These are phyloP conservation scores for Aureobasidium lini DNA, from an alignment of 2,329 filamentous ascomycete genomes.

Conservation along the genomic window DNA sequence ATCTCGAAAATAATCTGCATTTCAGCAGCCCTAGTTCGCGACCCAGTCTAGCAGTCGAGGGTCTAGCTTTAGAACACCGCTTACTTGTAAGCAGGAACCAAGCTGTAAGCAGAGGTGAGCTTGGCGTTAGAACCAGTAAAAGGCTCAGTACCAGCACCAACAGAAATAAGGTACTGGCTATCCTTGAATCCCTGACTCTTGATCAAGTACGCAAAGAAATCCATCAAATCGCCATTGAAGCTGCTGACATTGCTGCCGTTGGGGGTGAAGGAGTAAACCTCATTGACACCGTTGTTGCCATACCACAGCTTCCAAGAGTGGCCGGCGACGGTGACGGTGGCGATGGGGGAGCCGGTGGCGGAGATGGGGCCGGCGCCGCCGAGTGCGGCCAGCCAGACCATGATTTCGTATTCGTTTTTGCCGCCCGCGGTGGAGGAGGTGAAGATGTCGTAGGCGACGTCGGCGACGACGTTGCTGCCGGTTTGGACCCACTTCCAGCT, in stretches of 20 bases:
- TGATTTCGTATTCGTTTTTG: slow-evolving; percentile 52
- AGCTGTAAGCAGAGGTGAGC: slow-evolving; percentile 27
- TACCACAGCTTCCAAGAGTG: slow-evolving; percentile 51
- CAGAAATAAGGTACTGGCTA: slow-evolving; percentile 46
- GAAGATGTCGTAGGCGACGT: slow-evolving; percentile 58
- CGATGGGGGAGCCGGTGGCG: slow-evolving; percentile 44
- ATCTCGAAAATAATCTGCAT: too few species aligned
- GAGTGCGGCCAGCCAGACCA: slow-evolving; percentile 57
- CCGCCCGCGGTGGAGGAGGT: slow-evolving; percentile 42
- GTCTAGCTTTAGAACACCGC: not conserved
- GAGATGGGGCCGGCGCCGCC: slow-evolving; percentile 55
- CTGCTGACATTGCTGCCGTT: slow-evolving; percentile 34
- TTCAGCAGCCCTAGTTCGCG: too few species aligned
- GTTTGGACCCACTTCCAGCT: slow-evolving; percentile 45
- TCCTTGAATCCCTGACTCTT: slow-evolving; percentile 39
- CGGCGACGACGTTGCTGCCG: slow-evolving; percentile 42
- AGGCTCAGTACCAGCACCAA: slow-evolving; percentile 51
- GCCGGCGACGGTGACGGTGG: slow-evolving; percentile 47
- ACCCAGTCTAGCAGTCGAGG: too few species aligned
- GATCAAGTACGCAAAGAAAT: slow-evolving; percentile 52
- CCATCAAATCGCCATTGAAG: slow-evolving; percentile 51
- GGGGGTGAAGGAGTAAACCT: slow-evolving; percentile 55
- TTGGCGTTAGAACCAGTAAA: slow-evolving; percentile 45
- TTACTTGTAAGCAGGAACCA: slow-evolving; percentile 11
- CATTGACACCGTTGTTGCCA: slow-evolving; percentile 53